These are phyloP conservation scores for Mucor lusitanicus DNA, from an alignment of 371 early-diverging fungal species.

Conservation along the genomic window DNA sequence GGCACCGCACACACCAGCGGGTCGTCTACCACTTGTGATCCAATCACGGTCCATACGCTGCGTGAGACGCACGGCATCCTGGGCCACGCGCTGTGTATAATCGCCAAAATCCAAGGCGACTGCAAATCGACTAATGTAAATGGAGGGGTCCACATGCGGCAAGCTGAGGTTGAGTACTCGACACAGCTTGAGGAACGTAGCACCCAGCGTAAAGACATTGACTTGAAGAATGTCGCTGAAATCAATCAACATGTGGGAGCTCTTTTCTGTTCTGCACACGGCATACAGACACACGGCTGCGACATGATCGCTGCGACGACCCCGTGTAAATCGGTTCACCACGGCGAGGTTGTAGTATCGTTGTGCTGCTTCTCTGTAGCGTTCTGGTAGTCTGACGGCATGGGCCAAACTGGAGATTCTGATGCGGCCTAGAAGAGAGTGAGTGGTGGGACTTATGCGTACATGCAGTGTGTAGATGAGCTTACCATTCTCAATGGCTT, in stretches of 20 bases:
- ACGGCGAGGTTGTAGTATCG: constrained; percentile 95
- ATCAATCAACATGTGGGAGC: constrained; percentile 97
- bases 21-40: constrained; percentile 96
- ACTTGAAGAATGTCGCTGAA: constrained; percentile 90
- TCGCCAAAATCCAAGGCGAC: constrained; percentile 93
- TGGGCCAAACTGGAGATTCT: constrained; percentile 70
- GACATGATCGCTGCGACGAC: constrained; percentile 85
- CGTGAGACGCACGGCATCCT: constrained; percentile 87
- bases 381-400: constrained; percentile 70
- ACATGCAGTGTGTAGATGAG: not conserved
- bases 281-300: constrained; percentile 97
- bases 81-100: constrained; percentile 76
- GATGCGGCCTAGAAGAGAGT: constrained; percentile 42
- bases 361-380: constrained; percentile 87
- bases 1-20: constrained; percentile 99
- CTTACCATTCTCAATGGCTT: constrained; percentile 68
- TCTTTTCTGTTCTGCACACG: constrained; percentile 90
- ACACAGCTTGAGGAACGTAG: constrained; percentile 88
- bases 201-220: constrained; percentile 95
- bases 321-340: constrained; percentile 90
- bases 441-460: not conserved
- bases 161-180: constrained; percentile 73
- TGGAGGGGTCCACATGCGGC: constrained; percentile 95
- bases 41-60: constrained; percentile 98
- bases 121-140: constrained; percentile 97